Evolutionary conservation across 179 eudicot species (phyloP), one percentile per base, ranked within the genome.

Genomic region (Heliamphora pulchella): DNA sequence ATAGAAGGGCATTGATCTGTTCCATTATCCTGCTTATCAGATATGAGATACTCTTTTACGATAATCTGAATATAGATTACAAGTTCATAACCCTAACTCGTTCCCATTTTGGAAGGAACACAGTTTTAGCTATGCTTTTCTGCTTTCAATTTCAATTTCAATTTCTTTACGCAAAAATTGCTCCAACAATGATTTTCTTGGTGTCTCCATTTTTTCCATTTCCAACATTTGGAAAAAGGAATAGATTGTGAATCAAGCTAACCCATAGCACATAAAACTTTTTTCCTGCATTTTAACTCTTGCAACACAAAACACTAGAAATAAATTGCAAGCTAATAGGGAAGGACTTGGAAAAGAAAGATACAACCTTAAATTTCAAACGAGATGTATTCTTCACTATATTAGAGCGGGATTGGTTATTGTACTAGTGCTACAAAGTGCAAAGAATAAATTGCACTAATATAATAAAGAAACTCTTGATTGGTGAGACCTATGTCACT

Each of bases 221-320:
- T 4, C 55, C 15, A 2, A 39, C 44, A 2, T 4, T 62, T 3
- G 22, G 6, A 62, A 62, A 55, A 1, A 55, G 61, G 61, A 13
- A 55, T 17, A 18, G 15, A 47, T 71, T 0, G 76, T 1, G 10
- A 72, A 72, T 9, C 46, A 72, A 11, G 55, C 61, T 2, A 14
- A 51, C 44, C 61, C 46, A 18, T 72, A 7, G 41, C 8, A 20
- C 41, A 18, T 72, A 57, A 72, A 51, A 4, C 57, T n/a, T 20
- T 1, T 51, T 51, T 10, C 9, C 22, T 50, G 58, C 57, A 18
- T 11, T 39, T 47, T 70, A 15, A 46, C 13, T 55, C 20, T 55
- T 31, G 57, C 65, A 54, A 48, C 65, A 74, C 50, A 39, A 53
- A 58, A 73, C 64, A 73, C 61, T 54, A n/a, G 62, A 71, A 53